A percentile compares a stretch with the other conserved stretches of the same genome.
Evolutionary conservation across 2,329 filamentous ascomycete genomes (phyloP).

Genomic region (Byssochlamys sp.): DNA sequence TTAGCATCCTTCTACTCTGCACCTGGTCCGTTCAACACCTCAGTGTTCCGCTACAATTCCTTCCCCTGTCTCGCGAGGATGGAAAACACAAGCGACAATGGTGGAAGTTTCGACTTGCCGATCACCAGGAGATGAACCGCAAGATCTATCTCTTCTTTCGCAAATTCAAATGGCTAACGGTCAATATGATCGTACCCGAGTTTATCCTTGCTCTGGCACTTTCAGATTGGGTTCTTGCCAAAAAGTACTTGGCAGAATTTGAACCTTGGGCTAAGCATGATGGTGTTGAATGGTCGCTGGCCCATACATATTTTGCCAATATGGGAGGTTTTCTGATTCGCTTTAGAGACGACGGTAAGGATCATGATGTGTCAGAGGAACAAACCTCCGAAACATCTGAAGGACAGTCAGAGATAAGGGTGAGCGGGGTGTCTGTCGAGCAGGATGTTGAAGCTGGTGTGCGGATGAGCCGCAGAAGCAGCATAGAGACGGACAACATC

Average conservation of each 20-base stretch:
- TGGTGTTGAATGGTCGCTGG: conserved; percentile 3
- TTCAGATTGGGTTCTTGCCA: background rate
- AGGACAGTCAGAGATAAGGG: background rate
- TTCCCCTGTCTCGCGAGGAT: background rate
- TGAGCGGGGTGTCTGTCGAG: background rate
- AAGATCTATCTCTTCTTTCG: background rate
- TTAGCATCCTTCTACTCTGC: conserved; percentile 12
- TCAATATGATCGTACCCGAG: background rate
- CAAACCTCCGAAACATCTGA: too few species aligned
- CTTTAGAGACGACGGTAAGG: conserved; percentile 1
- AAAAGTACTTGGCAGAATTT: background rate
- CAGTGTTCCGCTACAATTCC: conserved; percentile 9
- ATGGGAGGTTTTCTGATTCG: conserved; percentile 7
- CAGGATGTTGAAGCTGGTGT: background rate
- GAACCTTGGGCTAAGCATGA: background rate
- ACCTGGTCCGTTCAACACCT: conserved; percentile 15
- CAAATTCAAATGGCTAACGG: background rate
- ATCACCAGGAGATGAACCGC: background rate
- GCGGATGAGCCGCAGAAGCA: background rate
- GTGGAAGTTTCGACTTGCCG: background rate
- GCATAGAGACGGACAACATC: background rate
- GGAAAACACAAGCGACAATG: background rate
- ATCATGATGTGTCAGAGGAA: background rate
- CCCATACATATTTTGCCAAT: conserved; percentile 8
- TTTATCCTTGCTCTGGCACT: background rate